These are phyloP conservation scores for Suhomyces sp. DNA, from an alignment of 805 yeast genomes.

Conservation along the genomic window DNA sequence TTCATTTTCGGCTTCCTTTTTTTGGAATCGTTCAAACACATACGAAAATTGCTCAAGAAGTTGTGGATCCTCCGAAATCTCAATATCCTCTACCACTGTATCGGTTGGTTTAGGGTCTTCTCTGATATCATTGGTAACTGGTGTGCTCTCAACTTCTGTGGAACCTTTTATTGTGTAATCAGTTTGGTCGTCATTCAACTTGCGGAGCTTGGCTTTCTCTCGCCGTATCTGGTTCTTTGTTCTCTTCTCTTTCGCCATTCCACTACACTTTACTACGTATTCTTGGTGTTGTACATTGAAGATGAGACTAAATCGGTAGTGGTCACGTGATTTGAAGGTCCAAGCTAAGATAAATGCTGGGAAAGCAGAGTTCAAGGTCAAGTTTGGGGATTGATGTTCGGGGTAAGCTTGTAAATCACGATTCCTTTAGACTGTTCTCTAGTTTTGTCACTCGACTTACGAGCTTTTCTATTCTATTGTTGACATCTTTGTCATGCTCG, in stretches of 20 bases:
- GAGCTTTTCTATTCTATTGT: conserved; percentile 23
- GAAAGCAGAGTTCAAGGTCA: background rate
- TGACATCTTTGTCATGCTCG: conserved; percentile 27
- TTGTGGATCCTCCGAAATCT: background rate
- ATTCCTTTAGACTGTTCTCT: conserved; percentile 4
- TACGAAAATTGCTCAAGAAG: background rate
- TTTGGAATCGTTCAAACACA: background rate
- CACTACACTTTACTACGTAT: background rate
- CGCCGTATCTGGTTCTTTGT: conserved; percentile 55
- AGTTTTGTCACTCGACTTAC: conserved; percentile 16
- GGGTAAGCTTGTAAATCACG: background rate
- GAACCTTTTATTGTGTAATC: background rate
- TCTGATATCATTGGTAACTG: background rate
- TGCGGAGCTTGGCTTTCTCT: conserved; percentile 41
- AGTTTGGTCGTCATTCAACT: conserved; percentile 14
- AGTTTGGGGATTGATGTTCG: background rate
- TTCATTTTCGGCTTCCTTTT: conserved; percentile 1
- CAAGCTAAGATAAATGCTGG: background rate
- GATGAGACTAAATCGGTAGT: background rate
- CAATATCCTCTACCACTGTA: background rate
- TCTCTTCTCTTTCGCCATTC: conserved; percentile 30
- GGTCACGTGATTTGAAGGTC: background rate
- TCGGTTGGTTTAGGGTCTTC: background rate
- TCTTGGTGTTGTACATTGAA: background rate
- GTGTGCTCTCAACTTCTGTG: background rate